Base-by-base conservation (phyloP, 306 rosid genomes). In the Inga leiocalycina region DNA sequence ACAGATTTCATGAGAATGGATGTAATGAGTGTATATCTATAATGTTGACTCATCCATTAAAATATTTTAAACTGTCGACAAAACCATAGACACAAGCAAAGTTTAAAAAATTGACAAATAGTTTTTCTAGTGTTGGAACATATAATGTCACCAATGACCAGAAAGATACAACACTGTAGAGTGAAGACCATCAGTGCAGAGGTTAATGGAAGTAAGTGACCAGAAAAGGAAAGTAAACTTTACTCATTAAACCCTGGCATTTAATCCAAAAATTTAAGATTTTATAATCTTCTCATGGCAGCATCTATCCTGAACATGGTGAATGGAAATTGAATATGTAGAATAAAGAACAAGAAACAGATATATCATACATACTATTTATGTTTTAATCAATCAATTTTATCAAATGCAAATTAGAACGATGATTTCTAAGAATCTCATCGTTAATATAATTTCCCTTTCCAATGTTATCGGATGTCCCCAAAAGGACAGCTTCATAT, bases 1-100 rank as follows among this genome's bases (percentile, higher is more conserved):
- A 79, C 35, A 17, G 37, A 77, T 74, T 64, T 54, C 45, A 74
- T 82, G 79, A 65, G 43, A 65, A 32, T 6, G 32, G n/a, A 66
- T 14, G 62, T 83, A 77, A 74, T 52, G 46, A 75, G 46, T 15
- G 27, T 35, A 35, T 27, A 57, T 35, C 49, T 20, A 65, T 48
- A 27, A 39, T 51, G 51, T 19, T n/a, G 44, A 75, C 48, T 52
- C 68, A 41, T 72, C 71, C 41, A 65, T 65, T 30, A 5, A 30
- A 32, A 32, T 32, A 30, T 65, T 65, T 65, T 65, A 65, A 59
- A 41, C 1, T 20, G n/a, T 8, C 11, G 17, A 69, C 44, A 52
- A 80, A 41, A 79, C 67, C 4, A 64, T 37, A 37, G 10, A 71
- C 77, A 64, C 19, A 4, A 67, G 64, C 24, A 71, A 43, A 59